Conservation (phyloP, 1,139 yeast genomes). For the Kluyveromyces sp. region DNA sequence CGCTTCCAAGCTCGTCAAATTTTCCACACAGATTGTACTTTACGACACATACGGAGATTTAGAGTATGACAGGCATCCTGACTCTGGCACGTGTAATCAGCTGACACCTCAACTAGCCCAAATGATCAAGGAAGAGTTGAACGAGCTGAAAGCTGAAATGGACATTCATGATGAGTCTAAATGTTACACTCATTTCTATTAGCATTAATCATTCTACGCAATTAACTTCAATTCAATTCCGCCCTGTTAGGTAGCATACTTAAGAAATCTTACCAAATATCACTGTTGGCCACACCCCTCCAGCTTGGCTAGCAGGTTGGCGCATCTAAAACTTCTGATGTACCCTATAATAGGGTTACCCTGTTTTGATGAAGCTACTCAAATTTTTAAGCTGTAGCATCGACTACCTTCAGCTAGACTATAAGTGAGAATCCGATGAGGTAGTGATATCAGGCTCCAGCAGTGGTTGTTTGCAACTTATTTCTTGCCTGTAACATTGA, state of each 20-base stretch:
- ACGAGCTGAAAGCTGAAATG: slow-evolving; percentile 72
- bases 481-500: neutral
- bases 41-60: slow-evolving; percentile 80
- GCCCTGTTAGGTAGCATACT: neutral
- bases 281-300: too few relatives aligned
- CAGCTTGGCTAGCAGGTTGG: too few relatives aligned
- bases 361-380: neutral
- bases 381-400: slow-evolving; percentile 1
- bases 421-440: neutral
- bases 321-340: too few relatives aligned
- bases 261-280: too few relatives aligned
- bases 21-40: slow-evolving; percentile 75
- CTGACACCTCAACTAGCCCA: slow-evolving; percentile 85
- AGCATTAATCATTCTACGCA: too few relatives aligned
- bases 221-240: neutral
- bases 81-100: slow-evolving; percentile 86
- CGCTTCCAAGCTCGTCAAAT: slow-evolving; percentile 42
- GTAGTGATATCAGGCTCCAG: too few relatives aligned
- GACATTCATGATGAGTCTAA: slow-evolving; percentile 69
- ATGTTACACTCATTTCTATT: slow-evolving; percentile 68
- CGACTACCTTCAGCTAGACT: too few relatives aligned
- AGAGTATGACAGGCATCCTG: slow-evolving; percentile 92
- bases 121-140: slow-evolving; percentile 80
- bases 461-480: too few relatives aligned
- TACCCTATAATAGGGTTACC: neutral